Evolutionary conservation across 371 early-diverging fungal species (phyloP).

Genomic region (Mortierella sp.): DNA sequence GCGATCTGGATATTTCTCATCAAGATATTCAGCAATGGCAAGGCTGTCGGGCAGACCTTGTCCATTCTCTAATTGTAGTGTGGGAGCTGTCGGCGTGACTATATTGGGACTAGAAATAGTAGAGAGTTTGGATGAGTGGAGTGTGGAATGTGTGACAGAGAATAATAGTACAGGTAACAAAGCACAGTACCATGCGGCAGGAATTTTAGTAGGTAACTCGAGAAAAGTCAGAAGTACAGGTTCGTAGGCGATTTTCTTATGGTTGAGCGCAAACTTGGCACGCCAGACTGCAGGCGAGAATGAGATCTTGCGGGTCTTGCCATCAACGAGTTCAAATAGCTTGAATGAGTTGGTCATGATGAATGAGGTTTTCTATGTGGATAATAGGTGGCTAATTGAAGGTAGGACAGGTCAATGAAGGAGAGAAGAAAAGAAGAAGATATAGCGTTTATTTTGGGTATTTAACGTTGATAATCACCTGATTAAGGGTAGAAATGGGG

Average conservation of each 20-base stretch:
- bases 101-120: constrained; percentile 28
- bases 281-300: constrained; percentile 56
- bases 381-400: not conserved
- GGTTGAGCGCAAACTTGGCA: constrained; percentile 45
- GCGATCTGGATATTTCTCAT: constrained; percentile 51
- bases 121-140: too few species aligned
- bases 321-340: constrained; percentile 52
- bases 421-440: not conserved
- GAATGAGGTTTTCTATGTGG: not conserved
- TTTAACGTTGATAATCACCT: too few species aligned
- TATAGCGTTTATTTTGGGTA: too few species aligned
- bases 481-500: too few species aligned
- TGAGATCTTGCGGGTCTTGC: constrained; percentile 47
- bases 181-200: constrained; percentile 46
- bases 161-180: too few species aligned
- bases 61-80: constrained; percentile 36
- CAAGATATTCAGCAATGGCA: constrained; percentile 53
- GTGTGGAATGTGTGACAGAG: too few species aligned
- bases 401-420: not conserved
- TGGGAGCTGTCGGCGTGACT: constrained; percentile 33
- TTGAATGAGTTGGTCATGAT: constrained; percentile 24
- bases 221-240: constrained; percentile 44
- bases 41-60: constrained; percentile 39
- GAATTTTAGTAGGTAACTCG: constrained; percentile 37
- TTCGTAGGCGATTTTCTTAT: constrained; percentile 44